phyloP scores from a whole-genome alignment of 495 filamentous ascomycete species.

The Neurospora intermedia region DNA sequence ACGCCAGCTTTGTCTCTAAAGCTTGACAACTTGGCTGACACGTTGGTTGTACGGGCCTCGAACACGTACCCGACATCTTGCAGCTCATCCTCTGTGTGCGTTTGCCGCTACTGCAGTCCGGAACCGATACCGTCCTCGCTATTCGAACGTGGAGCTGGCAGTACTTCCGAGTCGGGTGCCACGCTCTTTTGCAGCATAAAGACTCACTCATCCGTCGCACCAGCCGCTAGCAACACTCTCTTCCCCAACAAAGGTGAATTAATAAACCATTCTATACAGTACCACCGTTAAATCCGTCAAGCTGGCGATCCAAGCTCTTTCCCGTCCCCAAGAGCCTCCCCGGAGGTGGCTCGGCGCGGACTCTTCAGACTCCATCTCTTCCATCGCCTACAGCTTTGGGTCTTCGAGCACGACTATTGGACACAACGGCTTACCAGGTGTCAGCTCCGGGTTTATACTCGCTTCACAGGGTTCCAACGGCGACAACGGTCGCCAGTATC shows the following conservation, averaged over 20 bases:
- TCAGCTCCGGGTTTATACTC: constrained; percentile 13
- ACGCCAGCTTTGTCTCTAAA: not conserved
- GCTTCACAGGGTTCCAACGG: constrained; percentile 8
- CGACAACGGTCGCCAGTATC: constrained; percentile 40
- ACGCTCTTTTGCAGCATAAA: constrained; percentile 8
- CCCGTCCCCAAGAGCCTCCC: constrained; percentile 15
- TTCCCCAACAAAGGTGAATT: constrained; percentile 1
- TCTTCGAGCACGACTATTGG: constrained; percentile 9
- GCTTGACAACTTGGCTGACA: constrained; percentile 7
- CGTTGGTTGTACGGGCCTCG: constrained; percentile 5
- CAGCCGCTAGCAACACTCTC: not conserved
- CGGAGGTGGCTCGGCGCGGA: constrained; percentile 14
- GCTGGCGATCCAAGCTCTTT: constrained; percentile 24
- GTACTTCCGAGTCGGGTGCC: constrained; percentile 1
- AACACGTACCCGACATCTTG: constrained; percentile 14
- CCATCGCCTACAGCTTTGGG: constrained; percentile 7
- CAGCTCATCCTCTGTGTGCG: constrained; percentile 1
- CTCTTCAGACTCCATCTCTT: constrained; percentile 11
- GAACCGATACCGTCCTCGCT: not conserved
- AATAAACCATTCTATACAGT: not conserved
- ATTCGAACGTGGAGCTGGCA: constrained; percentile 4
- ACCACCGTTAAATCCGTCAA: constrained; percentile 10
- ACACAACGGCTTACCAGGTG: constrained; percentile 24
- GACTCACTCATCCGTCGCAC: not conserved
- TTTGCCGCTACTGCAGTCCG: not conserved